Conservation (phyloP, 1,284 basidiomycete genomes). For the Cryptococcus sp. region DNA sequence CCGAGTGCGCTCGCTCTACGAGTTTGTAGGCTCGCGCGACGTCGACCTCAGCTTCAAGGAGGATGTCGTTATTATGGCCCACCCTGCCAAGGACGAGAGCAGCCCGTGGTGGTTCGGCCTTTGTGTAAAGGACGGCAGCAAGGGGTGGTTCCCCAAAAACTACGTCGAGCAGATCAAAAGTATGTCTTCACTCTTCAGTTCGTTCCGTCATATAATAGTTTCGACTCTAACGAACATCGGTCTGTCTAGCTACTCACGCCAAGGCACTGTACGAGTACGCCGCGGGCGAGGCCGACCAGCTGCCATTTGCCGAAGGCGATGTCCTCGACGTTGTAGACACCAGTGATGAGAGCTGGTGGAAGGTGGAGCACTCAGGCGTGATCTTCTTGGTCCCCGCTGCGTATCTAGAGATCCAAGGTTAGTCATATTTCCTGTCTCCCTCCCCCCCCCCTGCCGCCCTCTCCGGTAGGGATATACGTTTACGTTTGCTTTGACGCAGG, state of each 20-base stretch:
- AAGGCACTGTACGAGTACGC: slow-evolving; percentile 76
- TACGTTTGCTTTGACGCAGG: slow-evolving; percentile 36
- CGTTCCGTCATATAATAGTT: neutral
- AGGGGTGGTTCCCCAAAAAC: slow-evolving; percentile 86
- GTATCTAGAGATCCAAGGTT: slow-evolving; percentile 83
- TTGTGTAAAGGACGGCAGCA: slow-evolving; percentile 62
- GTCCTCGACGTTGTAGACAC: slow-evolving; percentile 71
- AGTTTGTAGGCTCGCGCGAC: slow-evolving; percentile 75
- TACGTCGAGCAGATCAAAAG: slow-evolving; percentile 75
- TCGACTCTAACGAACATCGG: neutral
- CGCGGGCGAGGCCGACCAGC: slow-evolving; percentile 67
- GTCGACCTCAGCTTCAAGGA: slow-evolving; percentile 85
- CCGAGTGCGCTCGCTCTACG: slow-evolving; percentile 72
- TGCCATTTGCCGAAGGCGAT: slow-evolving; percentile 77
- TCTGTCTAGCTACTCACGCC: slow-evolving; percentile 56
- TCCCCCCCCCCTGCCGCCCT: slow-evolving; percentile 50
- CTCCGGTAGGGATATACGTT: slow-evolving; percentile 14
- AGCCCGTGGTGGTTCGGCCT: slow-evolving; percentile 86
- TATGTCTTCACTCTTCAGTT: slow-evolving; percentile 52
- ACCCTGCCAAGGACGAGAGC: slow-evolving; percentile 73
- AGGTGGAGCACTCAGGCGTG: slow-evolving; percentile 74
- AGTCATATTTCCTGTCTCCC: slow-evolving; percentile 59
- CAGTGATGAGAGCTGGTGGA: slow-evolving; percentile 87
- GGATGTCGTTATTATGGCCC: slow-evolving; percentile 72
- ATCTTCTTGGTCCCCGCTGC: slow-evolving; percentile 85